A percentile compares a stretch with the other conserved stretches of the same genome.
Evolutionary conservation across 768 basidiomycete species (phyloP).

Genomic region (Mycena belliarum): DNA sequence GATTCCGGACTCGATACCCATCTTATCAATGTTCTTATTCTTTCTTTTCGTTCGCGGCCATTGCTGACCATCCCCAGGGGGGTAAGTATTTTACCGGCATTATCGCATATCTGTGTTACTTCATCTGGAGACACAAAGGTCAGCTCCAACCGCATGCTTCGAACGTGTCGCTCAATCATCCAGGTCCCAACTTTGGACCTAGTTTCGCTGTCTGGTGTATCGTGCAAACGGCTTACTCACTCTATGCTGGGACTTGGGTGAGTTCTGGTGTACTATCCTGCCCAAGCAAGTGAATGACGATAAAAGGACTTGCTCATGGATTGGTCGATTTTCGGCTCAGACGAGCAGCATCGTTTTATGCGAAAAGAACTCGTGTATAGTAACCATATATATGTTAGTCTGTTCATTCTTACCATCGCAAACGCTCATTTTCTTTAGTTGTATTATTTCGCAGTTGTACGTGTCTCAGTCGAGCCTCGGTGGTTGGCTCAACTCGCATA

Average conservation of each 20-base stretch:
- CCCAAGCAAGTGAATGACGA: neutral
- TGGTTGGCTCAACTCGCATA: neutral
- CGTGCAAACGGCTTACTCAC: conserved; percentile 16
- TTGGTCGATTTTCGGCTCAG: conserved; percentile 78
- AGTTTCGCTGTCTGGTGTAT: conserved; percentile 15
- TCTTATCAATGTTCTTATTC: conserved; percentile 72
- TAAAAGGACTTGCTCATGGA: conserved; percentile 83
- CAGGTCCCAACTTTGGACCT: conserved; percentile 7
- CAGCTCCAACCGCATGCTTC: neutral
- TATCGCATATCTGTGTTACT: conserved; percentile 66
- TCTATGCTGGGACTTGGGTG: conserved; percentile 5
- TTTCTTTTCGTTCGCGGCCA: neutral
- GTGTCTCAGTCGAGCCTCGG: conserved; percentile 19
- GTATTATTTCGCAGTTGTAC: conserved; percentile 80
- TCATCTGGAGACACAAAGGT: conserved; percentile 75
- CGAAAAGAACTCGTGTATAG: conserved; percentile 76
- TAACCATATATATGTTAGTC: conserved; percentile 56
- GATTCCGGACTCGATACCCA: conserved; percentile 79
- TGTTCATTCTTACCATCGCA: neutral
- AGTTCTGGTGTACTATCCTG: neutral
- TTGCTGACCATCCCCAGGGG: conserved; percentile 47
- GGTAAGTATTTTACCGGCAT: conserved; percentile 83
- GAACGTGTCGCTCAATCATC: neutral
- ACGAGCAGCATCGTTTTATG: conserved; percentile 58
- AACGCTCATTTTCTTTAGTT: conserved; percentile 31